Conservation (phyloP, 495 filamentous ascomycete genomes). For the Podospora australis region DNA sequence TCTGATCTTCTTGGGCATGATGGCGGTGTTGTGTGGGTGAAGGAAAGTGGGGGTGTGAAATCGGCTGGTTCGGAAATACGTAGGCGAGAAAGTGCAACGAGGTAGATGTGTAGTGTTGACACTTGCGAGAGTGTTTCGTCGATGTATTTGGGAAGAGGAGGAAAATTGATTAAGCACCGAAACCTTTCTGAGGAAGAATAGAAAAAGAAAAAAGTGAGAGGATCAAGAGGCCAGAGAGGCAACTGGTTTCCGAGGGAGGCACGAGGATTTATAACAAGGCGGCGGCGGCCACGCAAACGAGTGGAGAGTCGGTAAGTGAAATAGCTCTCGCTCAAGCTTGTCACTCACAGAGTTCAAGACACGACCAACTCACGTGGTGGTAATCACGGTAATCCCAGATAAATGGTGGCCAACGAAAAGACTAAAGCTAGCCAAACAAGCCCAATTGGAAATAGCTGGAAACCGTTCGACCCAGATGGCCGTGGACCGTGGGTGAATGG, state of each 20-base stretch:
- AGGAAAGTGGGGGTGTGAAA: not conserved
- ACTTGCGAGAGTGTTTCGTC: not conserved
- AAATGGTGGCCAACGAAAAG: slow-evolving; percentile 13
- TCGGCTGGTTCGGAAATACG: not conserved
- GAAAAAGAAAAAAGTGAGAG: not conserved
- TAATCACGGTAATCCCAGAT: not conserved
- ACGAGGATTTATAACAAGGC: slow-evolving; percentile 11
- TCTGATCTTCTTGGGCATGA: slow-evolving; percentile 69
- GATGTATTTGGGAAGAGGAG: no score
- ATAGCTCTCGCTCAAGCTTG: no score
- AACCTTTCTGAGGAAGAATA: not conserved
- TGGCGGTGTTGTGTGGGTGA: slow-evolving; percentile 27
- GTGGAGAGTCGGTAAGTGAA: slow-evolving; percentile 18
- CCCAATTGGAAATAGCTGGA: slow-evolving; percentile 28
- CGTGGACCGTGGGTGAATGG: slow-evolving; percentile 3
- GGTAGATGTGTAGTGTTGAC: not conserved
- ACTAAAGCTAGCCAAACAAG: slow-evolving; percentile 9
- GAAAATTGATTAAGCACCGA: no score
- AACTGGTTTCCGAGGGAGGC: not conserved
- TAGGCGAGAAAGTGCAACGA: not conserved
- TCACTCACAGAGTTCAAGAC: not conserved
- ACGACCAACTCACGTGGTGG: slow-evolving; percentile 22
- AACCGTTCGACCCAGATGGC: slow-evolving; percentile 19
- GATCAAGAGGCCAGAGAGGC: not conserved
- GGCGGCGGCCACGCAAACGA: not conserved